phyloP scores from a whole-genome alignment of 2,329 filamentous ascomycete genomes.

The Fusarium armeniacum region DNA sequence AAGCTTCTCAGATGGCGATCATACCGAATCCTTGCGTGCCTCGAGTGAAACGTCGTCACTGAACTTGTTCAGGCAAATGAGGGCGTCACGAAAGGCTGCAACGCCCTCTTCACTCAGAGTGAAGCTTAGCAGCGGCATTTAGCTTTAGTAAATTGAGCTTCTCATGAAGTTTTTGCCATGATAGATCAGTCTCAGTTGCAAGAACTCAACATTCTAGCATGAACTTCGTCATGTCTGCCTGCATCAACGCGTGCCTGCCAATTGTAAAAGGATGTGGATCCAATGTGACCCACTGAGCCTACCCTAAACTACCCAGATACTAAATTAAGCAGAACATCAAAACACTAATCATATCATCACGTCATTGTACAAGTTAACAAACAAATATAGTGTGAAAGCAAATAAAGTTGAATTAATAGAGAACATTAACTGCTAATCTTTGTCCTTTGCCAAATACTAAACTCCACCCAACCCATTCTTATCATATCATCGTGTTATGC shows the following conservation, averaged over 20 bases:
- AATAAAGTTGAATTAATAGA: constrained; percentile 20
- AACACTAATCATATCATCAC: neutral
- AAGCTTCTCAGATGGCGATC: constrained; percentile 6
- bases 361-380: neutral
- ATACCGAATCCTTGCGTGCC: constrained; percentile 75
- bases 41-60: constrained; percentile 84
- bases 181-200: neutral
- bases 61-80: constrained; percentile 83
- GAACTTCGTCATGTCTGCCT: constrained; percentile 8
- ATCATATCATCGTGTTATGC: constrained; percentile 27
- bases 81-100: constrained; percentile 76
- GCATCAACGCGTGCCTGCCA: constrained; percentile 31
- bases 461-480: constrained; percentile 26
- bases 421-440: constrained; percentile 6
- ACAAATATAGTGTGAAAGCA: neutral
- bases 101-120: constrained; percentile 81
- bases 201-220: constrained; percentile 9
- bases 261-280: constrained; percentile 5
- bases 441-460: constrained; percentile 4
- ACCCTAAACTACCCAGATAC: constrained; percentile 24
- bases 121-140: constrained; percentile 77
- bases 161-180: neutral
- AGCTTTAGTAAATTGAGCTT: neutral
- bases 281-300: neutral
- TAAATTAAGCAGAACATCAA: neutral